These are phyloP conservation scores for Mycena filopes DNA, from an alignment of 768 basidiomycete species.

Conservation along the genomic window DNA sequence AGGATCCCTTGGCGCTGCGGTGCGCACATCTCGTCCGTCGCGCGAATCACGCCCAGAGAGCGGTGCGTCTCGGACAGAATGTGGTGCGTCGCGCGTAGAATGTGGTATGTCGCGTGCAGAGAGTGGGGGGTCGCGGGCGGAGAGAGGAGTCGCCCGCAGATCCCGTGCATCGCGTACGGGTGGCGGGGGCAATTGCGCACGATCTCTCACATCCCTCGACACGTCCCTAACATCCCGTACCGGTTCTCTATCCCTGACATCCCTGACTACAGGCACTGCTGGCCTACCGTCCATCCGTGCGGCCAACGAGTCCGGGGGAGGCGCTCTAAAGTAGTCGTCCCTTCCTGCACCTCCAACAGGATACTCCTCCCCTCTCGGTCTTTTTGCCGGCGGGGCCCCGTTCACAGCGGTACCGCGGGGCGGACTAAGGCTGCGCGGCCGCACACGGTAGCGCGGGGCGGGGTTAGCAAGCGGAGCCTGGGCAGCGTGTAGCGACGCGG, in stretches of 20 bases:
- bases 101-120: slow-evolving; percentile 7
- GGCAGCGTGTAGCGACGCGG: slow-evolving; percentile 19
- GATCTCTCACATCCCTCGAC: slow-evolving; percentile 12
- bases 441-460: slow-evolving; percentile 23
- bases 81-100: slow-evolving; percentile 6
- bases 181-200: neutral
- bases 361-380: slow-evolving; percentile 26
- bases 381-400: slow-evolving; percentile 22
- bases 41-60: slow-evolving; percentile 6
- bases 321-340: slow-evolving; percentile 19
- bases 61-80: too few species aligned
- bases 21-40: slow-evolving; percentile 19
- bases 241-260: neutral
- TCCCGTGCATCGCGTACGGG: slow-evolving; percentile 18
- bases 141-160: slow-evolving; percentile 4
- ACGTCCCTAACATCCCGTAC: neutral
- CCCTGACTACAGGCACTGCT: neutral
- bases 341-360: neutral
- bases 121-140: slow-evolving; percentile 7
- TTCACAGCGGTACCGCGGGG: slow-evolving; percentile 13
- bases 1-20: slow-evolving; percentile 14
- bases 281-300: slow-evolving; percentile 9
- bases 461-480: slow-evolving; percentile 27
- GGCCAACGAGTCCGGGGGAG: neutral
- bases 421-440: slow-evolving; percentile 30